Evolutionary conservation across 768 basidiomycete genomes (phyloP).

Genomic region (Amanita pseudoporphyria): DNA sequence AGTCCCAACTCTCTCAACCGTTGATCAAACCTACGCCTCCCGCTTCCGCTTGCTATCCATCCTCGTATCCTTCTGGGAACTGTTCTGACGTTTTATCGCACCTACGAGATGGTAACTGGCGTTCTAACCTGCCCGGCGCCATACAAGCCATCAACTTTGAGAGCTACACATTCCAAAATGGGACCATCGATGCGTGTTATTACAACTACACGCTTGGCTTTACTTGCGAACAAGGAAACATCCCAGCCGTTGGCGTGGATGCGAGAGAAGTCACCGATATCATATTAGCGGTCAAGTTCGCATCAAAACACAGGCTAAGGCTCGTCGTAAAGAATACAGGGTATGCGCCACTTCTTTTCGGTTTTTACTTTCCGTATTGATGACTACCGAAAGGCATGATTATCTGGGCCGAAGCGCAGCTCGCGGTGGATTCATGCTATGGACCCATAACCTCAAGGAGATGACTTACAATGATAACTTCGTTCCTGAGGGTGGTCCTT

Average conservation of each 20-base stretch:
- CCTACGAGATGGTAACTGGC: conserved; percentile 28
- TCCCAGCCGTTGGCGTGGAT: conserved; percentile 29
- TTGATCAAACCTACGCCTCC: conserved; percentile 4
- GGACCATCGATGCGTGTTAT: no score
- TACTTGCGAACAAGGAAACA: conserved; percentile 36
- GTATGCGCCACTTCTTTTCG: conserved; percentile 9
- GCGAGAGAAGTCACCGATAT: no score
- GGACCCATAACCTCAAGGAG: conserved; percentile 25
- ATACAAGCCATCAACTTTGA: no score
- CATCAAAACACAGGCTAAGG: conserved; percentile 21
- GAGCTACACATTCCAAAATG: no score
- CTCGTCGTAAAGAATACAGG: conserved; percentile 30
- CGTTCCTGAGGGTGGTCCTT: no score
- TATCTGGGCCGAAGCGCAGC: conserved; percentile 35
- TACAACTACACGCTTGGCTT: no score
- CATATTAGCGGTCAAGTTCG: conserved; percentile 16
- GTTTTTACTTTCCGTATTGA: no score
- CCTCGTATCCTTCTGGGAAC: conserved; percentile 25
- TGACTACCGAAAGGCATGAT: conserved; percentile 24
- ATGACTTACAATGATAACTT: conserved; percentile 21
- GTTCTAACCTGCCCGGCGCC: no score
- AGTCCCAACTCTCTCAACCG: conserved; percentile 1
- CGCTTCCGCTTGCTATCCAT: no score
- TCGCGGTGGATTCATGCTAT: conserved; percentile 28
- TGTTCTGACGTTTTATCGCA: conserved; percentile 23